Conservation (phyloP, 1,139 yeast species). For the Starmera stellimalicola region DNA sequence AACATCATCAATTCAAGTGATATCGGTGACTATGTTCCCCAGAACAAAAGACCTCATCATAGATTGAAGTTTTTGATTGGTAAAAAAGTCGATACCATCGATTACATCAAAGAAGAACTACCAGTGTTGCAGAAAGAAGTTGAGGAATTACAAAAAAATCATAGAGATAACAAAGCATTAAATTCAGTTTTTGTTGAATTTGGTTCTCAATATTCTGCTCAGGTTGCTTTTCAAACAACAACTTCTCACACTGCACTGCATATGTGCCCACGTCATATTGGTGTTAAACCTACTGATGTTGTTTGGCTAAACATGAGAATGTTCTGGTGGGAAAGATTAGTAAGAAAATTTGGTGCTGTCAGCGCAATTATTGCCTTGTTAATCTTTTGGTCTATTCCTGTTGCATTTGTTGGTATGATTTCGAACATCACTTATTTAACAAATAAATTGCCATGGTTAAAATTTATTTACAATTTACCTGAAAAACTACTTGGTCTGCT, state of each 20-base stretch:
- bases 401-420: slow-evolving; percentile 88
- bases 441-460: slow-evolving; percentile 56
- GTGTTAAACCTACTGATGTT: slow-evolving; percentile 72
- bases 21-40: slow-evolving; percentile 59
- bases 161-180: slow-evolving; percentile 32
- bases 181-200: slow-evolving; percentile 82
- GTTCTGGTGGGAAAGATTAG: slow-evolving; percentile 75
- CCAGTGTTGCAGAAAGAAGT: slow-evolving; percentile 64
- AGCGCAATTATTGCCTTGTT: slow-evolving; percentile 54
- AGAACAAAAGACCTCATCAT: slow-evolving; percentile 68
- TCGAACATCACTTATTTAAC: slow-evolving; percentile 75
- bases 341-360: slow-evolving; percentile 48
- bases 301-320: slow-evolving; percentile 81
- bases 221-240: slow-evolving; percentile 76
- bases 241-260: slow-evolving; percentile 60
- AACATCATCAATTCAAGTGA: slow-evolving; percentile 34
- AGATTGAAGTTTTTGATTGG: slow-evolving; percentile 60
- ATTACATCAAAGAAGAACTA: slow-evolving; percentile 56
- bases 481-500: slow-evolving; percentile 60
- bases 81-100: slow-evolving; percentile 76
- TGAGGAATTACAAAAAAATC: slow-evolving; percentile 46
- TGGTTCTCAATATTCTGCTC: slow-evolving; percentile 79
- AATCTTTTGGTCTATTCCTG: slow-evolving; percentile 90
- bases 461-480: slow-evolving; percentile 67
- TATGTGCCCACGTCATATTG: slow-evolving; percentile 52